phyloP scores from a whole-genome alignment of 768 basidiomycete species.

The Candolleomyces efflorescens region DNA sequence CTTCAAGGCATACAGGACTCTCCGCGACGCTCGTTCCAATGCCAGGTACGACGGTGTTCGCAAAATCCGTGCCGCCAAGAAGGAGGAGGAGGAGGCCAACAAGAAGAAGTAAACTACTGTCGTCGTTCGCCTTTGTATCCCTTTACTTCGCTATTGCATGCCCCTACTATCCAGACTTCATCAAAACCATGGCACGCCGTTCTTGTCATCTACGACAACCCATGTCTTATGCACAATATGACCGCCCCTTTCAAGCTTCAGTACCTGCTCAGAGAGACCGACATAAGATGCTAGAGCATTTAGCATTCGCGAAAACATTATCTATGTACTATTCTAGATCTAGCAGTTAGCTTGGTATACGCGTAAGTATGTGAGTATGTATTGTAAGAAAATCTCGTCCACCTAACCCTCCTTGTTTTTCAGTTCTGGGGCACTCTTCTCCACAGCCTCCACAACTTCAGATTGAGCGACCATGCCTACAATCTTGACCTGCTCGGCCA shows the following conservation, averaged over 20 bases:
- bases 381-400: too few relatives aligned
- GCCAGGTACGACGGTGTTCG: conserved; percentile 83
- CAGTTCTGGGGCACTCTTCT: conserved; percentile 34
- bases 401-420: conserved; percentile 9
- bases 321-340: too few relatives aligned
- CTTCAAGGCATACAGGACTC: conserved; percentile 84
- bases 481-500: conserved; percentile 85
- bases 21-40: conserved; percentile 79
- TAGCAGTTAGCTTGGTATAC: too few relatives aligned
- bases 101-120: conserved; percentile 74
- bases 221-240: conserved; percentile 4
- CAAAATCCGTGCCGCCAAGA: conserved; percentile 85
- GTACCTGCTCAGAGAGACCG: too few relatives aligned
- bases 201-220: conserved; percentile 17
- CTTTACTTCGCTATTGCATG: conserved; percentile 11
- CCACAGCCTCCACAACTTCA: conserved; percentile 64
- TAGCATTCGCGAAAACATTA: too few relatives aligned
- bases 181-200: conserved; percentile 40
- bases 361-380: too few relatives aligned
- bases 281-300: too few relatives aligned
- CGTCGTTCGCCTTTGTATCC: conserved; percentile 21
- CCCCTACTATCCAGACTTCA: conserved; percentile 22
- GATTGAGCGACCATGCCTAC: conserved; percentile 76
- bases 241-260: conserved; percentile 2
- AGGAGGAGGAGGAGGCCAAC: conserved; percentile 87